Evolutionary conservation across 1,284 basidiomycete species (phyloP), one percentile per base, ranked within the genome.

Genomic region (Kwoniella shivajii): DNA sequence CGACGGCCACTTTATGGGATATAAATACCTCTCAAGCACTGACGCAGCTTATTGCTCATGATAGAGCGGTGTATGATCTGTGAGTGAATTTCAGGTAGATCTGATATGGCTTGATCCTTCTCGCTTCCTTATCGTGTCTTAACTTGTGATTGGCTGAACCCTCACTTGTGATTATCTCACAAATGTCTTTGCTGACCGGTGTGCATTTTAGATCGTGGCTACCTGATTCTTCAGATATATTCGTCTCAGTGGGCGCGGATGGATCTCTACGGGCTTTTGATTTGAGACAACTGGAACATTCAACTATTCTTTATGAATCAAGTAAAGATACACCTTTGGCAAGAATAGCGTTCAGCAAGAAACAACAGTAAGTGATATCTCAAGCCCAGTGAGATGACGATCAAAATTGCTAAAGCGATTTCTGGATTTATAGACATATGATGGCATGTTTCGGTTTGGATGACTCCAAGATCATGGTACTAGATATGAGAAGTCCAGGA

Each of bases 241-340:
- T 99, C 77, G 94, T 98, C 31, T 95, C 92, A 14, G 96, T 99
- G 20, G 96, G 96, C 24, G 96, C 95, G 13, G 96, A 99, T 73
- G 96, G 96, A 11, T 92, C 89, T 57, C 81, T 99, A 34, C 89
- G 96, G 46, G 94, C 96, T 7, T 99, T 99, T 74, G 96, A 99
- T 77, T 80, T 99, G 54, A 87, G 96, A 36, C 91, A 89, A 66
- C 83, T 99, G 43, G 96, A 99, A 75, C 96, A 99, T 78, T 97
- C 93, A 7, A 99, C 96, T 2, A 99, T 99, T 68, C 83, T 99
- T 43, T 99, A 98, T 77, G 96, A 99, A 80, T 93, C 93, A 0
- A 88, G 91, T 2, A 66, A 68, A 46, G 61, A 72, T 29, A 63
- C 70, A 2, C 89, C 90, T 3, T 86, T 89, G 1, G 89, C 92